Evolutionary conservation across 352 stramenopile species (phyloP).

Genomic region (Globisporangium emineosum): DNA sequence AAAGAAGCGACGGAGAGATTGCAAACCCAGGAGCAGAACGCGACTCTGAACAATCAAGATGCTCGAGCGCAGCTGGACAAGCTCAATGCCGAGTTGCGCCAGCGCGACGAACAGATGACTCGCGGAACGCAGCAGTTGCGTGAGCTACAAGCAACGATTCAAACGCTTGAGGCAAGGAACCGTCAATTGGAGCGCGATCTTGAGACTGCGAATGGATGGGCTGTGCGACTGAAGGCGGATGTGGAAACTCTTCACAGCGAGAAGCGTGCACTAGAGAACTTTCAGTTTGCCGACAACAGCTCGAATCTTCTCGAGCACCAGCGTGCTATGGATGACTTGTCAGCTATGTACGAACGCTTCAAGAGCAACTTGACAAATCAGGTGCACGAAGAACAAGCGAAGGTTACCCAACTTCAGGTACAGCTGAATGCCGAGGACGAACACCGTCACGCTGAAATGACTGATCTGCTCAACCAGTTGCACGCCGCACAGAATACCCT

Average conservation of each 20-base stretch:
- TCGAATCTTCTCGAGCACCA: conserved; percentile 22
- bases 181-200: conserved; percentile 32
- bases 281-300: conserved; percentile 18
- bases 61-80: conserved; percentile 39
- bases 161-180: conserved; percentile 32
- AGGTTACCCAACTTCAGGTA: conserved; percentile 38
- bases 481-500: conserved; percentile 20
- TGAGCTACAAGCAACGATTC: conserved; percentile 26
- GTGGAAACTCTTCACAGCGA: conserved; percentile 38
- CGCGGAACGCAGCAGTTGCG: conserved; percentile 41
- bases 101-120: conserved; percentile 47
- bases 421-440: conserved; percentile 28
- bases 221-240: conserved; percentile 29
- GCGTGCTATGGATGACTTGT: conserved; percentile 26
- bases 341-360: conserved; percentile 39
- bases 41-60: conserved; percentile 41
- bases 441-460: conserved; percentile 23
- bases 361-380: conserved; percentile 35
- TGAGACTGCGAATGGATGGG: conserved; percentile 28
- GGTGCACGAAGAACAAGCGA: conserved; percentile 41
- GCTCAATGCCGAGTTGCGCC: conserved; percentile 30
- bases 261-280: conserved; percentile 33
- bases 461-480: conserved; percentile 28
- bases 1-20: conserved; percentile 45
- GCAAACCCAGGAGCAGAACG: conserved; percentile 41